Base-by-base conservation (phyloP, 2,329 filamentous ascomycete species). In the Alternaria brassicae region DNA sequence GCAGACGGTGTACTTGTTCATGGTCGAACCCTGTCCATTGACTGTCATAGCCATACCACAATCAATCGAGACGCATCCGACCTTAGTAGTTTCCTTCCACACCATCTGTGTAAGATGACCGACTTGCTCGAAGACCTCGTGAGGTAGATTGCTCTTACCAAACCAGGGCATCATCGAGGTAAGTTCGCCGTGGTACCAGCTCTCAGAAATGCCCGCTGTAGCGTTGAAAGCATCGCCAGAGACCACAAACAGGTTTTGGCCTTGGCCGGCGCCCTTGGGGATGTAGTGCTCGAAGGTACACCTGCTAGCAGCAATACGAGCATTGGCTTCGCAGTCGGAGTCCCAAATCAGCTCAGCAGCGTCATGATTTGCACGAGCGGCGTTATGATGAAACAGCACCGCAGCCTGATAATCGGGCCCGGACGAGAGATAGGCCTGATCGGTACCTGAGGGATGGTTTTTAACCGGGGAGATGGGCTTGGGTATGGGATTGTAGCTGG, bases 131-230 rank as follows among this genome's bases (percentile, higher is more conserved):
- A 76, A 75, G 21, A 71, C 65, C 10, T 63, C 81, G 76, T 93
- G 91, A 6, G 71, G 63, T 30, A 73, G 47, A 73, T 82, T 83
- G 58, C 78, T 73, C 67, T 82, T 56, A 65, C 88, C 89, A 72
- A 90, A 95, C 75, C 79, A 82, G 53, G 80, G 77, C 28, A 74
- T 71, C 58, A 83, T 83, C 79, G 84, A 88, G 63, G 75, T 74
- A 70, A 90, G 82, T 79, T 97, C 92, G 71, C 86, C 86, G 77
- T 95, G 92, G 86, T 97, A 97, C 92, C 95, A 97, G 80, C 89
- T 83, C 76, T 94, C 86, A 72, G 88, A 91, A 74, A 94, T 88
- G 67, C 90, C 88, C 64, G 85, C 82, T 53, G 87, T 86, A 63
- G 91, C 83, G 45, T 88, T 85, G 60, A 74, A 76, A 77, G 79